These are phyloP conservation scores for Aurinia saxatilis DNA, from an alignment of 345 rosid genomes.

Conservation along the genomic window DNA sequence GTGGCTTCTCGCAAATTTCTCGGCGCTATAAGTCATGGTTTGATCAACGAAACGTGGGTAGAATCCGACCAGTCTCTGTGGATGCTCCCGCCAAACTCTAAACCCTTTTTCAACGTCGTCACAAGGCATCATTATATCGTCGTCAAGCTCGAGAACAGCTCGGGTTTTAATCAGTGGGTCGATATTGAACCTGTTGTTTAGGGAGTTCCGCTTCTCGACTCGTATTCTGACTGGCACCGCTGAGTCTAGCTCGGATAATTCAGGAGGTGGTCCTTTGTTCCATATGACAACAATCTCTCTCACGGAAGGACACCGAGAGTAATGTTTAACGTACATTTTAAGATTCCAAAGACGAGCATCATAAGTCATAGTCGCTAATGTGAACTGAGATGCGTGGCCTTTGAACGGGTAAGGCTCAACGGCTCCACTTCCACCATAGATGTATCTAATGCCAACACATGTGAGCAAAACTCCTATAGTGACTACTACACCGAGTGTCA, in stretches of 20 bases:
- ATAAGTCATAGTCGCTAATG: slow-evolving; percentile 85
- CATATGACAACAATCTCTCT: slow-evolving; percentile 91
- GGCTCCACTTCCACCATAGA: slow-evolving; percentile 83
- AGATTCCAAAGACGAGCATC: slow-evolving; percentile 98
- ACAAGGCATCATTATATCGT: slow-evolving; percentile 92
- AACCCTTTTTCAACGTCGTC: slow-evolving; percentile 81
- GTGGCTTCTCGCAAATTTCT: slow-evolving; percentile 64
- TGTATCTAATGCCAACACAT: slow-evolving; percentile 49
- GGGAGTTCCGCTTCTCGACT: slow-evolving; percentile 59
- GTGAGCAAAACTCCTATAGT: slow-evolving; percentile 41
- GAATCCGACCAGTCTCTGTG: slow-evolving; percentile 79
- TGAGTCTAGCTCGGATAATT: slow-evolving; percentile 55
- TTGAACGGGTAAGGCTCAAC: slow-evolving; percentile 56
- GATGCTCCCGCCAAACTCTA: slow-evolving; percentile 79
- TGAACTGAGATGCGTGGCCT: slow-evolving; percentile 80
- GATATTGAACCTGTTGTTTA: slow-evolving; percentile 76
- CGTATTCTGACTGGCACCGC: slow-evolving; percentile 88
- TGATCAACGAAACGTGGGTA: slow-evolving; percentile 67
- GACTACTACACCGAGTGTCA: slow-evolving; percentile 40
- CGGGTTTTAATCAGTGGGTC: slow-evolving; percentile 67
- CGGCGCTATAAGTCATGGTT: slow-evolving; percentile 60
- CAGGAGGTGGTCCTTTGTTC: slow-evolving; percentile 89
- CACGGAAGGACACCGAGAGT: slow-evolving; percentile 87
- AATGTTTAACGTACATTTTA: slow-evolving; percentile 85
- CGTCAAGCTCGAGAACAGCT: slow-evolving; percentile 91